Conservation (phyloP, 192 early-diverging fungal species). For the Linnemannia hyalina region DNA sequence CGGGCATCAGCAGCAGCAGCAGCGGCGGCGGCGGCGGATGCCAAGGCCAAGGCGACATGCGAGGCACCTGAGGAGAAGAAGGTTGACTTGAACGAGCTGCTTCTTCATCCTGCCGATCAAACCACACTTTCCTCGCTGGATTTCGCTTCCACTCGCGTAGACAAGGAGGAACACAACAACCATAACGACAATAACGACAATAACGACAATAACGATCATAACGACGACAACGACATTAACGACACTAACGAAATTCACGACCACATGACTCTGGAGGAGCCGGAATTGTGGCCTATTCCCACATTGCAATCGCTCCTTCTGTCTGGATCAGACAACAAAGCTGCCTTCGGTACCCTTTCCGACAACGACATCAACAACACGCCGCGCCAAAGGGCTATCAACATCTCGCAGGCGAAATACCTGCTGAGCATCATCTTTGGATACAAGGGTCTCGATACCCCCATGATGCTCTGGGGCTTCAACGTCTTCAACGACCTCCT, state of each 20-base stretch:
- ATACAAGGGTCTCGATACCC: constrained; percentile 30
- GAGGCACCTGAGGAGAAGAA: not conserved
- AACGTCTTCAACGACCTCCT: constrained; percentile 51
- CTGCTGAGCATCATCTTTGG: constrained; percentile 22
- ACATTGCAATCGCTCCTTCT: constrained; percentile 19
- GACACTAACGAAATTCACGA: not conserved
- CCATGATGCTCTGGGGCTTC: constrained; percentile 45
- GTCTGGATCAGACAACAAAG: not conserved
- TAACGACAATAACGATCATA: not conserved
- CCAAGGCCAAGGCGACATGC: constrained; percentile 6
- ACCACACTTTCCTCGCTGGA: not conserved
- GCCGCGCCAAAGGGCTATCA: constrained; percentile 24
- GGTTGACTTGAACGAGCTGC: not conserved
- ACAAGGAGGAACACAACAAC: too few relatives aligned
- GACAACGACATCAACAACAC: not conserved
- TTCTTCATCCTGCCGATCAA: constrained; percentile 10
- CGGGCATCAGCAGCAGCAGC: not conserved
- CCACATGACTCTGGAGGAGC: constrained; percentile 3
- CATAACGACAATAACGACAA: not conserved
- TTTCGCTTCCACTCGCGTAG: not conserved
- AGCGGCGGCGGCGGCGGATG: not conserved
- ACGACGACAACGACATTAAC: not conserved
- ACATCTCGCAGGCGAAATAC: constrained; percentile 33
- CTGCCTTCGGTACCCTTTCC: not conserved
- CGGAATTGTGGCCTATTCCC: constrained; percentile 40